Percentiles rank a stretch among this genome's conserved stretches.
phyloP scores from a whole-genome alignment of 495 filamentous ascomycete species.

The Penicillium flavigenum region DNA sequence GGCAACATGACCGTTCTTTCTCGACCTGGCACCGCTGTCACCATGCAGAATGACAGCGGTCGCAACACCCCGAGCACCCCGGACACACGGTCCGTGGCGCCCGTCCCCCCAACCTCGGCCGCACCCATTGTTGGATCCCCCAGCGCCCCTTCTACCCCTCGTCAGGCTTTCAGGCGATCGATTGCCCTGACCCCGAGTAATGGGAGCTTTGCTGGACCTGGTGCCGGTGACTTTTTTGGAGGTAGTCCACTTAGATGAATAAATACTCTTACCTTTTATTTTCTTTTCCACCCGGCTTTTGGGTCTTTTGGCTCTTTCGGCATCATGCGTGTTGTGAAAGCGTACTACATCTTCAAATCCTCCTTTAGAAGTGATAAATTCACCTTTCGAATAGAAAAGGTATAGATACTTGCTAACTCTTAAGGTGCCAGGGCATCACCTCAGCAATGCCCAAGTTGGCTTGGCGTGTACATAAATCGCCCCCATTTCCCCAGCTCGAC shows the following conservation, averaged over 20 bases:
- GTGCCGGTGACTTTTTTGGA: constrained; percentile 42
- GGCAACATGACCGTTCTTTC: constrained; percentile 37
- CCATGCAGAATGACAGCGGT: constrained; percentile 44
- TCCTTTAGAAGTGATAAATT: background rate
- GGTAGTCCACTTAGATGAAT: constrained; percentile 45
- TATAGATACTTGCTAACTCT: background rate
- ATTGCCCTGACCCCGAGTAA: constrained; percentile 50
- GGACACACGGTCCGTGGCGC: constrained; percentile 21
- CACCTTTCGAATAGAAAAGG: background rate
- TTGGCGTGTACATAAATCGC: no score
- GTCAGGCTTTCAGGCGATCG: constrained; percentile 47
- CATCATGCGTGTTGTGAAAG: background rate
- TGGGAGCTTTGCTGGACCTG: constrained; percentile 45
- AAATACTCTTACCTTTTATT: background rate
- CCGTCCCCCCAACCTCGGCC: constrained; percentile 3
- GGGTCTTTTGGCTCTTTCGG: background rate
- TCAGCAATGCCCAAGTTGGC: no score
- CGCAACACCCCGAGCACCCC: constrained; percentile 46
- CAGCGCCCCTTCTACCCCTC: constrained; percentile 45
- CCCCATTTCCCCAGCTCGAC: no score
- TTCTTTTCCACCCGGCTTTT: background rate
- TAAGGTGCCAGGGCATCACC: no score
- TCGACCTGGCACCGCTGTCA: constrained; percentile 47
- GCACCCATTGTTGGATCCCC: constrained; percentile 16
- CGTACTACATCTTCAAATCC: background rate